These are phyloP conservation scores for Fusarium floridanum DNA, from an alignment of 2,329 filamentous ascomycete species.

Conservation along the genomic window DNA sequence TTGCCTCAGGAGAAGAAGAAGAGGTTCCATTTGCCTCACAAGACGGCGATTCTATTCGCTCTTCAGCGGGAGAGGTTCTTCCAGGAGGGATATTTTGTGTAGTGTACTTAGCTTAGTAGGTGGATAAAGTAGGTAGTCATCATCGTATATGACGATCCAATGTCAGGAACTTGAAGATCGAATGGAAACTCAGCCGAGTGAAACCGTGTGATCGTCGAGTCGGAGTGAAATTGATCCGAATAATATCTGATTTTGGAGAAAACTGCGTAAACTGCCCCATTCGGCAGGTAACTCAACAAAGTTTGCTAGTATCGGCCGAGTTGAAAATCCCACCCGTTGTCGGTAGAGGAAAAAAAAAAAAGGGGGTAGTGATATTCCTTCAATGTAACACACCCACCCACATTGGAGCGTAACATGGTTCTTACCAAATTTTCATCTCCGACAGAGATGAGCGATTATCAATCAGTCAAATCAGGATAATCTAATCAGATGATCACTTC, in stretches of 20 bases:
- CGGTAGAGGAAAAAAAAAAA: neutral
- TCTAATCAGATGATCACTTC: constrained; percentile 1
- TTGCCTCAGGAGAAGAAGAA: constrained; percentile 47
- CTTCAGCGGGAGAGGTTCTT: constrained; percentile 47
- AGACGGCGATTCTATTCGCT: constrained; percentile 46
- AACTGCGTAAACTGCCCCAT: neutral
- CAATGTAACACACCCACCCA: too few relatives aligned
- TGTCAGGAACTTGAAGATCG: neutral
- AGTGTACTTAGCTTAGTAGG: neutral
- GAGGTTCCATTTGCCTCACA: constrained; percentile 47
- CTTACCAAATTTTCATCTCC: neutral
- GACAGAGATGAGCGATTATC: neutral
- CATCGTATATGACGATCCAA: neutral
- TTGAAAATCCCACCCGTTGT: neutral
- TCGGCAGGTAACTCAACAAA: neutral
- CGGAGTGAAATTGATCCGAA: neutral
- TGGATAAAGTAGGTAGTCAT: neutral
- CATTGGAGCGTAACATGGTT: neutral
- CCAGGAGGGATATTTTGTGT: constrained; percentile 44
- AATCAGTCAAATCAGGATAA: neutral
- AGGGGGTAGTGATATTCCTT: neutral
- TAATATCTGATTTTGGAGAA: neutral
- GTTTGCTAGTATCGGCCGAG: neutral
- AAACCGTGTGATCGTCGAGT: neutral
- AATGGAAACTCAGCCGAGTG: neutral